phyloP scores from a whole-genome alignment of 1,284 basidiomycete species.

The Entoloma clypeatum region DNA sequence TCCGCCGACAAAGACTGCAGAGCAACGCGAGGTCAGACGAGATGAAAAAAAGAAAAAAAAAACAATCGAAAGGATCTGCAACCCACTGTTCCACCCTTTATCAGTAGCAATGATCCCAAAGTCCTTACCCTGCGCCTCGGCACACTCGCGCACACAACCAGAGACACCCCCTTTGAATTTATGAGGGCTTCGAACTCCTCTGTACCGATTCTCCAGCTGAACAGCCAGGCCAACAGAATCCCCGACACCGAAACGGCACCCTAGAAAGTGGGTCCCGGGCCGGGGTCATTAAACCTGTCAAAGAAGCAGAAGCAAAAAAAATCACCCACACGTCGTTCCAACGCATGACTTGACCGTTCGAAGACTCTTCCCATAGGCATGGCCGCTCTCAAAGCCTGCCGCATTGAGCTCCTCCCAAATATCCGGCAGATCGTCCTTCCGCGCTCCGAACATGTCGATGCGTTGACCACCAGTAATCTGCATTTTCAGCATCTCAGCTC shows the following conservation, averaged over 20 bases:
- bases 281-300: constrained; percentile 8
- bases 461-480: constrained; percentile 46
- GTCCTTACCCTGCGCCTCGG: constrained; percentile 68
- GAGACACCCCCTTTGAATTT: constrained; percentile 80
- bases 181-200: constrained; percentile 69
- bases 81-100: constrained; percentile 70
- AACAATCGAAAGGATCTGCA: constrained; percentile 1
- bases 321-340: constrained; percentile 37
- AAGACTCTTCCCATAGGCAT: constrained; percentile 64
- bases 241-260: constrained; percentile 77
- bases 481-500: too few relatives aligned
- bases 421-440: constrained; percentile 70
- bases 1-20: constrained; percentile 71
- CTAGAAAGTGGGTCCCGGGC: constrained; percentile 35
- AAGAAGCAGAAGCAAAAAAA: neutral
- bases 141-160: constrained; percentile 73
- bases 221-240: constrained; percentile 76
- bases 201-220: constrained; percentile 71
- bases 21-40: too few relatives aligned
- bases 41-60: constrained; percentile 23
- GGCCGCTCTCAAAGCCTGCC: constrained; percentile 74
- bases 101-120: constrained; percentile 78
- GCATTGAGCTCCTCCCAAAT: constrained; percentile 70
- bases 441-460: constrained; percentile 73
- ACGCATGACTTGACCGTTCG: constrained; percentile 42